Evolutionary conservation across 257 asterid genomes (phyloP).

Genomic region (Lycium ferocissimum): DNA sequence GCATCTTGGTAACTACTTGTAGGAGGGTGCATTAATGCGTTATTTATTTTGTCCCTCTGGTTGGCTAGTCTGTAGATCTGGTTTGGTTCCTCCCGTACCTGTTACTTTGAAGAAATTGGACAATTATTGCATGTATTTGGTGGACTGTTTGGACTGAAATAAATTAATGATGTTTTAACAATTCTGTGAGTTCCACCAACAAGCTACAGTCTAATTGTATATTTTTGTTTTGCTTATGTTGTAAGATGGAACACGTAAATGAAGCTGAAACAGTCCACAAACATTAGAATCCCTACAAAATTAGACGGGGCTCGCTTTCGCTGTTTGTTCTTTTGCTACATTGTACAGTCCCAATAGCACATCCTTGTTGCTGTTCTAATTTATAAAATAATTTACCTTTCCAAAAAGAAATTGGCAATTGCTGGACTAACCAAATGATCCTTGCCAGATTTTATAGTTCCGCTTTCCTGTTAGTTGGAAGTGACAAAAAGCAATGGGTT

Average conservation of each 20-base stretch:
- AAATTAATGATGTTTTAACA: not conserved
- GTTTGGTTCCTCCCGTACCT: not conserved
- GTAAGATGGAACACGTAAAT: not conserved
- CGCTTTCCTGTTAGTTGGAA: slow-evolving; percentile 1
- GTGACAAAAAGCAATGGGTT: slow-evolving; percentile 5
- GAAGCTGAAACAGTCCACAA: slow-evolving; percentile 18
- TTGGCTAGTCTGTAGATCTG: not conserved
- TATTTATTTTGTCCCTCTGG: slow-evolving; percentile 17
- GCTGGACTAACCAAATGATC: not conserved
- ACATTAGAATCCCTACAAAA: slow-evolving; percentile 14
- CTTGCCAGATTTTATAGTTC: not conserved
- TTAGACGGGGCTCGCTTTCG: not conserved
- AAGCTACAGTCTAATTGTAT: not conserved
- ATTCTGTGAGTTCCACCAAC: not conserved
- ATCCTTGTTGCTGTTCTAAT: not conserved
- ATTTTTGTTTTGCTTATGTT: not conserved
- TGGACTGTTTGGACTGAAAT: not conserved
- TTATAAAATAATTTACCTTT: not conserved
- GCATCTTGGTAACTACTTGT: not conserved
- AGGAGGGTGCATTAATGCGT: slow-evolving; percentile 8
- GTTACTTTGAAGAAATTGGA: not conserved
- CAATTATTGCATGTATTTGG: not conserved
- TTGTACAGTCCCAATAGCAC: slow-evolving; percentile 12
- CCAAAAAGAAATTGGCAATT: slow-evolving; percentile 12
- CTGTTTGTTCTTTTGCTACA: not conserved